Percentiles rank a stretch among this genome's conserved stretches.
Conservation (phyloP, 2,329 filamentous ascomycete species). For the Mycosphaerella arachidis region DNA sequence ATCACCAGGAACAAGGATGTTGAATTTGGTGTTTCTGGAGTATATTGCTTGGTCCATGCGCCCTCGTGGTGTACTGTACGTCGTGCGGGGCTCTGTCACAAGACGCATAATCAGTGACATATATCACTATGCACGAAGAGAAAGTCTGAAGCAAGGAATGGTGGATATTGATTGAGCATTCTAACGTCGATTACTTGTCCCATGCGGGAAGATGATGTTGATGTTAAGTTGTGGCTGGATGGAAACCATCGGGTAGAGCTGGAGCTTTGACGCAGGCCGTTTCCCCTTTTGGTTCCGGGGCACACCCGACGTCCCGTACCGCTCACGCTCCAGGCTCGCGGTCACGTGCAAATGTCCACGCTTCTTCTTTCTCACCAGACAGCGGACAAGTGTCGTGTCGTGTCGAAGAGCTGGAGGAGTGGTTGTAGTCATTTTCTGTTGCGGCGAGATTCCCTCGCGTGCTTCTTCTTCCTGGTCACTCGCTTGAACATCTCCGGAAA, state of each 20-base stretch:
- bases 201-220: background rate
- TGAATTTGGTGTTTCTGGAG: background rate
- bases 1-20: background rate
- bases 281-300: background rate
- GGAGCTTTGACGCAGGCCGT: background rate
- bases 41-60: background rate
- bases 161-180: background rate
- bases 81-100: background rate
- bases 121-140: background rate
- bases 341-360: background rate
- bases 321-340: background rate
- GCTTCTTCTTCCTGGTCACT: background rate
- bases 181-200: background rate
- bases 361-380: background rate
- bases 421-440: background rate
- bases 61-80: background rate
- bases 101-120: background rate
- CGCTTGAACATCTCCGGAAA: background rate
- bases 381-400: too few relatives aligned
- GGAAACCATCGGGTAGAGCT: background rate
- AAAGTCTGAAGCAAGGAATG: background rate
- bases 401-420: background rate
- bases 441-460: background rate
- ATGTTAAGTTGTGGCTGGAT: background rate
- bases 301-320: background rate